Evolutionary conservation across 352 stramenopile genomes (phyloP), one percentile per base, ranked within the genome.

Genomic region (Globisporangium alternatum): DNA sequence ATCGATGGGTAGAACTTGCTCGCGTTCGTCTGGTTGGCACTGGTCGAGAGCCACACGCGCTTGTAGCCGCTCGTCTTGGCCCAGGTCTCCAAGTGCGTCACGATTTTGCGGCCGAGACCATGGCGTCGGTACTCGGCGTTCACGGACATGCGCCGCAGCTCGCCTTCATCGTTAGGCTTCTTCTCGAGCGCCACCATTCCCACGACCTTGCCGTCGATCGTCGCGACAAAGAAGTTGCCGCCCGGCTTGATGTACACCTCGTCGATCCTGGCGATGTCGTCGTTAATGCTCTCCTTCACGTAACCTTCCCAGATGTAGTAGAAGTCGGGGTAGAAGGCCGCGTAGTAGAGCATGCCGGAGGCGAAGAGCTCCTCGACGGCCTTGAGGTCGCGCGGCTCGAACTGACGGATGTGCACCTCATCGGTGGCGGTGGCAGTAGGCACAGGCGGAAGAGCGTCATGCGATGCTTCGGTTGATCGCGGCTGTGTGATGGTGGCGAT

Each of bases 71-170:
- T 52, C 5, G 17, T 31, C n/a, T 6, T 30, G 1, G 72, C 70
- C 72, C 72, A 83, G 7, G 51, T n/a, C 47, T 83, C 72, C 56
- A 78, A 39, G 35, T 75, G 55, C 1, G 45, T 1, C 4, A 80
- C 41, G 10, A 83, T 55, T 39, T 57, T 60, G 7, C 72, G 53
- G 8, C 60, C 76, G 41, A 84, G 2, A 6, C 71, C 74, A 10
- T 65, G 55, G 22, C 74, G 74, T 19, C 72, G 76, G 48, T 66
- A 76, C 0, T 47, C 66, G 6, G 56, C 25, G 19, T 72, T 69
- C 31, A 85, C 69, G 4, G 72, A 75, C 60, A 85, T 60, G 10
- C 77, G 77, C 2, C 74, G 71, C 51, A 85, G 64, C 54, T 77
- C 72, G 28, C 64, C 72, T 28, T 67, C 62, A 5, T 43, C 17